Base-by-base conservation (phyloP, 2,329 filamentous ascomycete species). In the Colletotrichum sp. region DNA sequence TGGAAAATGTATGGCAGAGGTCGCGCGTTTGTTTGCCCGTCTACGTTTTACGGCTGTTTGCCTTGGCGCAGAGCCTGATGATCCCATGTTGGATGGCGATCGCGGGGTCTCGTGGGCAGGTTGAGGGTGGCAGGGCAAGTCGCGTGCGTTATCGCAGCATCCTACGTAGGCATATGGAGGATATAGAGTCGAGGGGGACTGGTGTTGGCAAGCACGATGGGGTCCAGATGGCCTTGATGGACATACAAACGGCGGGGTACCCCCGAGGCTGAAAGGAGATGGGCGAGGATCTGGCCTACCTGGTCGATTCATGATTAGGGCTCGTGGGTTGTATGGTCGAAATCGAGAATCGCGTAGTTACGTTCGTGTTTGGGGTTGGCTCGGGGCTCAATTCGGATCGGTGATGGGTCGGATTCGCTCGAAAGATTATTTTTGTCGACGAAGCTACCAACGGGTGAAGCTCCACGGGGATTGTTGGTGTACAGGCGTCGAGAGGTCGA, bases 231-330 rank as follows among this genome's bases (percentile, higher is more conserved):
- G 61, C 22, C 64, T 68, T 64, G 66, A 74, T 72, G 66, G 72
- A 68, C 72, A 71, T 60, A 67, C 74, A 71, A 77, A 74, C 72
- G 69, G 72, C 72, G 70, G 69, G 73, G 70, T 73, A 64, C 70
- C 69, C 44, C 12, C 27, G 28, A 75, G 70, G 70, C 70, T 73
- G 69, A 76, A 73, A 68, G 77, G 78, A 72, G 77, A 76, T 69
- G 76, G 69, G 63, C 68, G 68, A 75, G 68, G 60, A 69, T 74
- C 60, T 74, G 57, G 68, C 87, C 84, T 91, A 91, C 90, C 90
- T 91, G 89, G 87, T 87, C 90, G 88, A 84, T 91, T 91, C 90
- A 91, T 91, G 82, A 83, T 87, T 84, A 82, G 77, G 79, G 52
- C 34, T 78, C 22, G 63, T 71, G 44, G 44, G n/a, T 39, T 64